Conservation (phyloP, 768 basidiomycete genomes). For the Pleurotus platypus region DNA sequence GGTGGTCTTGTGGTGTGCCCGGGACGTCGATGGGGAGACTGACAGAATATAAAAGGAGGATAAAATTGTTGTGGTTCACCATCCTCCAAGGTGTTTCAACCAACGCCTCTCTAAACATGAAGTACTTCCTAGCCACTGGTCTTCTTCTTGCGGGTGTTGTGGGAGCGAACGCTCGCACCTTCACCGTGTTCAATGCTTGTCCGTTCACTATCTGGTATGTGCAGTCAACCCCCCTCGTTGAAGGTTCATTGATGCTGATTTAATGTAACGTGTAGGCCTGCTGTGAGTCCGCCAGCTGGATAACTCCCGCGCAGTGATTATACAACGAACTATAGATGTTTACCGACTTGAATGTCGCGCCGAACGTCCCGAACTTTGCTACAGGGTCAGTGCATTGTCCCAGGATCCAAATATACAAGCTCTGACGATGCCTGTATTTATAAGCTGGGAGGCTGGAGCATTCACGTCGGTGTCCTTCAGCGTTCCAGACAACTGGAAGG, state of each 20-base stretch:
- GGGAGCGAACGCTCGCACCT: slow-evolving; percentile 45
- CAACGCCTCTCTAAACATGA: slow-evolving; percentile 19
- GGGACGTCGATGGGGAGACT: not conserved
- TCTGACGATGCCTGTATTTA: too few species aligned
- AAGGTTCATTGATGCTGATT: not conserved
- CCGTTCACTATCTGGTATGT: slow-evolving; percentile 66
- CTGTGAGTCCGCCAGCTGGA: slow-evolving; percentile 21
- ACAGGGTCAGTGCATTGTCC: slow-evolving; percentile 28
- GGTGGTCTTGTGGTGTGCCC: not conserved
- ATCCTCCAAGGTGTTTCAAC: not conserved
- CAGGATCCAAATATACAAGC: too few species aligned
- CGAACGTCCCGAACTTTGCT: slow-evolving; percentile 25
- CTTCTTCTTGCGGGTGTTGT: slow-evolving; percentile 26
- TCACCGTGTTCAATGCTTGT: slow-evolving; percentile 60
- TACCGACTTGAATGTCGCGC: slow-evolving; percentile 39
- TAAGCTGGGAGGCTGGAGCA: slow-evolving; percentile 27
- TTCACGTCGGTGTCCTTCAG: slow-evolving; percentile 27
- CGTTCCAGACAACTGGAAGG: slow-evolving; percentile 51
- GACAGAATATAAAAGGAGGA: not conserved
- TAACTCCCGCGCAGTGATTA: slow-evolving; percentile 4
- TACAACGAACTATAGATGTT: slow-evolving; percentile 26
- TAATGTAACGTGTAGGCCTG: slow-evolving; percentile 35
- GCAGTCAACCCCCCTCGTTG: not conserved
- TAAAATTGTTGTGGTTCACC: not conserved
- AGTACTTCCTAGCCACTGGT: slow-evolving; percentile 18